These are phyloP conservation scores for Hirschioporus abietinus DNA, from an alignment of 768 basidiomycete genomes.

Conservation along the genomic window DNA sequence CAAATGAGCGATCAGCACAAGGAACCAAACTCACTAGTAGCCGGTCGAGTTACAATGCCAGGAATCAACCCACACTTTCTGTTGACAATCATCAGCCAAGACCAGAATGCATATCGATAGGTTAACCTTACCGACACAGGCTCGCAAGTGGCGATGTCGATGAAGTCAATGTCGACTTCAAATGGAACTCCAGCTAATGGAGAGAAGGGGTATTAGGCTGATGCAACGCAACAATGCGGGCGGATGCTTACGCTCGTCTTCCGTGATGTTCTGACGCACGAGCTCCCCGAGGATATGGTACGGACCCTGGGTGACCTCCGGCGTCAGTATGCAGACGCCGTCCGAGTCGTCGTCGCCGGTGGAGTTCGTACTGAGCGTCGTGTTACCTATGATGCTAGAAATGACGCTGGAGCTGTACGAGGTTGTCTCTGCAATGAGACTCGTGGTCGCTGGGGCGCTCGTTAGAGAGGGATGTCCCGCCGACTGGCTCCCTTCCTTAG, in stretches of 20 bases:
- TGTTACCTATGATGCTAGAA: background rate
- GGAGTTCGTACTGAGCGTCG: background rate
- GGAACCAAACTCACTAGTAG: background rate
- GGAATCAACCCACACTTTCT: slow-evolving; percentile 31
- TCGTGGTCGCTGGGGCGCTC: background rate
- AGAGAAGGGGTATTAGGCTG: background rate
- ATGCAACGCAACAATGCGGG: background rate
- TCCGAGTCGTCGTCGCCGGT: background rate
- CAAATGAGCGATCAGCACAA: slow-evolving; percentile 25
- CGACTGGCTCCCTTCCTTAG: background rate
- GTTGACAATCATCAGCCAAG: background rate
- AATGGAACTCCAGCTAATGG: slow-evolving; percentile 22
- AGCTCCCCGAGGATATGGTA: slow-evolving; percentile 27
- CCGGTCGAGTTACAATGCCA: slow-evolving; percentile 23
- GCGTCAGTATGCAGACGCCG: slow-evolving; percentile 12
- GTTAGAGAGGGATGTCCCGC: background rate
- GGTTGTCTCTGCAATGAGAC: background rate
- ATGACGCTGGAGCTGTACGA: background rate
- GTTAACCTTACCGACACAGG: slow-evolving; percentile 17
- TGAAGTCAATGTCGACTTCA: slow-evolving; percentile 31
- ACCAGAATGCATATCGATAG: background rate
- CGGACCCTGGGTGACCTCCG: slow-evolving; percentile 20
- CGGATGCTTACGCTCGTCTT: slow-evolving; percentile 21
- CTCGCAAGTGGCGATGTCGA: slow-evolving; percentile 32
- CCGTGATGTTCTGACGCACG: slow-evolving; percentile 23